Evolutionary conservation across 257 asterid genomes (phyloP), one percentile per base, ranked within the genome.

Genomic region (Anisodus tanguticus): DNA sequence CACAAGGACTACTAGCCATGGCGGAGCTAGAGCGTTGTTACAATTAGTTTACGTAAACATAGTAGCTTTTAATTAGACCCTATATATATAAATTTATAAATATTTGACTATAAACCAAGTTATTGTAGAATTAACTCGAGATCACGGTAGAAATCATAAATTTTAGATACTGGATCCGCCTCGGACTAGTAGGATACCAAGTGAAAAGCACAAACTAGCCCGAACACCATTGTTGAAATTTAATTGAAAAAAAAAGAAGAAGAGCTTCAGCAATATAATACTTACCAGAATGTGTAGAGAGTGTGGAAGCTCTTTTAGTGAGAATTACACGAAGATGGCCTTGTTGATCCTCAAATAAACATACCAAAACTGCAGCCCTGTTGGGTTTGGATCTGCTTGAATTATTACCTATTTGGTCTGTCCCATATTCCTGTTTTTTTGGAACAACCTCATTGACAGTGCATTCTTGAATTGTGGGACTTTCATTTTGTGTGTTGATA

Each of bases 301-400:
- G 85, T 1, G 84, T 83, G 11, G 95, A 92, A 68, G 98, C 91
- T 90, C 98, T 87, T 85, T 90, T 88, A 17, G 98, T 95, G 60
- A 95, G 98, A 67, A 95, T 89, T 0, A 95, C 98, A 39, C 98
- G 95, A 84, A 95, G 70, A 17, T 91, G 90, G 1, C 93, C 94
- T 6, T 70, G 74, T 84, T 85, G 83, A 10, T 91, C 97, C 86
- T 92, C 90, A 79, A 91, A 95, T 53, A 95, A 87, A 84, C 96
- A 93, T 83, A 95, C 90, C 88, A 95, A 69, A 63, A 95, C 98
- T 19, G 98, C 96, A 74, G 98, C 95, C 86, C 87, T 88, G 10
- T 45, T 81, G 49, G 89, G 53, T 47, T 76, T 84, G 84, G 31
- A 11, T 31, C 35, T 85, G 39, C 49, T 74, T 72, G 82, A 15